Percentiles rank a stretch among this genome's conserved stretches.
Conservation (phyloP, 2,329 filamentous ascomycete genomes). For the Purpureocillium lavendulum region DNA sequence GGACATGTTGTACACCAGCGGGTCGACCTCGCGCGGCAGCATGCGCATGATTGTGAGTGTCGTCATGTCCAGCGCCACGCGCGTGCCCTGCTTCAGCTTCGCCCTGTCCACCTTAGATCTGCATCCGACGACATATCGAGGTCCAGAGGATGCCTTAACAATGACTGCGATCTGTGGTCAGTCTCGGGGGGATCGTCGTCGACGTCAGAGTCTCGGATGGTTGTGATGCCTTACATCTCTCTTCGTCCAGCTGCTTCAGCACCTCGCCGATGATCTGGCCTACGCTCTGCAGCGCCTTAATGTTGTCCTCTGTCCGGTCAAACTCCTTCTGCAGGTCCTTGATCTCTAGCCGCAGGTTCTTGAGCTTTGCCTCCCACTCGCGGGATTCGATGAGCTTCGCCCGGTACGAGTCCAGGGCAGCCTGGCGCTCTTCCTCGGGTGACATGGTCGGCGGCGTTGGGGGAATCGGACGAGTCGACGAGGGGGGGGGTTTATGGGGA, state of each 20-base stretch:
- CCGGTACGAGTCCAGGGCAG: constrained; percentile 72
- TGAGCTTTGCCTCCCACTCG: constrained; percentile 98
- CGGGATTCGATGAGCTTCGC: constrained; percentile 83
- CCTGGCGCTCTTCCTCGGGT: constrained; percentile 51
- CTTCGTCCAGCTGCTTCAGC: constrained; percentile 95
- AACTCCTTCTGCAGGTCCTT: constrained; percentile 93
- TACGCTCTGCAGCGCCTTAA: constrained; percentile 97
- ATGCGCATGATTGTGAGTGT: constrained; percentile 99
- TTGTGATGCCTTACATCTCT: constrained; percentile 66
- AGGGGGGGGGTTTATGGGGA: not conserved
- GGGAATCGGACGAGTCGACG: not conserved
- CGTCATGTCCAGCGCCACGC: constrained; percentile 97
- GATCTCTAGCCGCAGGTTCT: constrained; percentile 87
- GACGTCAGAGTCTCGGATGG: not conserved
- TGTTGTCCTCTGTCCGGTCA: constrained; percentile 96
- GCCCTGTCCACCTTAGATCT: constrained; percentile 95
- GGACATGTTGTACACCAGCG: constrained; percentile 99
- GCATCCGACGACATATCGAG: constrained; percentile 96
- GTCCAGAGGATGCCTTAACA: constrained; percentile 94
- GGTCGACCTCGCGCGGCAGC: constrained; percentile 96
- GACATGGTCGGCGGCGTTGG: constrained; percentile 28
- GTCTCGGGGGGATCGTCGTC: not conserved
- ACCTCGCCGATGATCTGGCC: constrained; percentile 99
- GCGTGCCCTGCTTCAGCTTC: constrained; percentile 96
- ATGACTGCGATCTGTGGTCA: constrained; percentile 58